A percentile compares a stretch with the other conserved stretches of the same genome.
phyloP scores from a whole-genome alignment of 495 filamentous ascomycete genomes.

The Tuber microsphaerosporum region DNA sequence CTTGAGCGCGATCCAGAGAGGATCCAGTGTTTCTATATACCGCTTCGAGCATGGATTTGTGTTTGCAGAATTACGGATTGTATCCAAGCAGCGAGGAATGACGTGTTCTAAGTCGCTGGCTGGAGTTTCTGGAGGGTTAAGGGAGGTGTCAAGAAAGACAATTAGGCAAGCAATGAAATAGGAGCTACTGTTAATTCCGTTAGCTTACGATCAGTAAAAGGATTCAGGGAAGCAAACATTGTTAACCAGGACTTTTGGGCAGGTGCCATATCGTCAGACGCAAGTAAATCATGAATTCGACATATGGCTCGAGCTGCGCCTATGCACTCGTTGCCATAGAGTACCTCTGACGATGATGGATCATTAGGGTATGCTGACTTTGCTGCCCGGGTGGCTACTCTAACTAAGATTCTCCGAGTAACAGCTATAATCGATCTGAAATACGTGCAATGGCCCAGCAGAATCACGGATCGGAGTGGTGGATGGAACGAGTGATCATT shows the following conservation, averaged over 20 bases:
- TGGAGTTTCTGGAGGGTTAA: conserved; percentile 21
- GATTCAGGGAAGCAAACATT: conserved; percentile 16
- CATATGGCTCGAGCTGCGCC: conserved; percentile 28
- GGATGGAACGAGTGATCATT: conserved; percentile 30
- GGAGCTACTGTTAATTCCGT: conserved; percentile 23
- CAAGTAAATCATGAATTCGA: conserved; percentile 23
- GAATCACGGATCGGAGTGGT: conserved; percentile 18
- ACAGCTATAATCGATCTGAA: conserved; percentile 27
- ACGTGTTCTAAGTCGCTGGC: conserved; percentile 25
- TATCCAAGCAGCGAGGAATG: conserved; percentile 29
- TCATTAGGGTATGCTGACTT: conserved; percentile 25
- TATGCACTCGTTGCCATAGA: conserved; percentile 34
- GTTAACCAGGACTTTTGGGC: conserved; percentile 31
- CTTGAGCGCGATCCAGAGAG: conserved; percentile 30
- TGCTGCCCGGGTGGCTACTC: conserved; percentile 31
- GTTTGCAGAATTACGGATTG: conserved; percentile 9
- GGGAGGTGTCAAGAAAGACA: conserved; percentile 32
- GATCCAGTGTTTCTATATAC: conserved; percentile 31
- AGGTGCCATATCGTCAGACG: conserved; percentile 19
- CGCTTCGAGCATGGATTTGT: conserved; percentile 27
- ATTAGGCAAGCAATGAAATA: conserved; percentile 29
- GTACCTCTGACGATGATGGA: conserved; percentile 22
- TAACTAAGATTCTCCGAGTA: conserved; percentile 29
- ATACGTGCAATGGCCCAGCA: conserved; percentile 31
- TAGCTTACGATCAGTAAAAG: conserved; percentile 7